Conservation (phyloP, 83 land plant genomes). For the Isoetes engelmannii region DNA sequence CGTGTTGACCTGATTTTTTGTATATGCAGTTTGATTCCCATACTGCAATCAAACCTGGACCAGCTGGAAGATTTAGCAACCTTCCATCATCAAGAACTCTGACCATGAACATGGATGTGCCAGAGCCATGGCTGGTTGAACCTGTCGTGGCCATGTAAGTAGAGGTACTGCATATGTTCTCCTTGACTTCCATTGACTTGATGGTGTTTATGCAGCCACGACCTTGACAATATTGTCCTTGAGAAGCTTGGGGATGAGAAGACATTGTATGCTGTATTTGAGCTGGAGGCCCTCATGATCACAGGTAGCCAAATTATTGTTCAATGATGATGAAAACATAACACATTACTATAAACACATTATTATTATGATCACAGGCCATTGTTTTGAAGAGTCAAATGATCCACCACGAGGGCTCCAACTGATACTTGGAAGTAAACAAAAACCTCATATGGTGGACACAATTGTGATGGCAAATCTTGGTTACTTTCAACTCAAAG, state of each 20-base stretch:
- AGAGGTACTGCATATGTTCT: background rate
- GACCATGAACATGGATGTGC: constrained; percentile 98
- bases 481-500: constrained; percentile 98
- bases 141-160: constrained; percentile 84
- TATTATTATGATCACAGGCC: constrained; percentile 43
- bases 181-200: background rate
- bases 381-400: constrained; percentile 73
- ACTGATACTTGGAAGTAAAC: constrained; percentile 77
- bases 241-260: constrained; percentile 76
- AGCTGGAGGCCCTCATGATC: constrained; percentile 90
- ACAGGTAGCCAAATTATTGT: constrained; percentile 37
- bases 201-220: constrained; percentile 52
- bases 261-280: constrained; percentile 83
- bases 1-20: constrained; percentile 1
- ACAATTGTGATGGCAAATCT: constrained; percentile 98
- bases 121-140: constrained; percentile 99
- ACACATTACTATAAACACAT: too few species aligned
- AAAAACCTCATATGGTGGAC: constrained; percentile 80
- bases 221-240: constrained; percentile 91
- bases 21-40: constrained; percentile 73
- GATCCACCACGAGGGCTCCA: constrained; percentile 97
- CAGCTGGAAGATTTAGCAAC: constrained; percentile 80
- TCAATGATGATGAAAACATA: too few species aligned
- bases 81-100: constrained; percentile 92
- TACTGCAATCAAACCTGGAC: constrained; percentile 52